Conservation (phyloP, 495 filamentous ascomycete genomes). For the Penicillium paxilli region DNA sequence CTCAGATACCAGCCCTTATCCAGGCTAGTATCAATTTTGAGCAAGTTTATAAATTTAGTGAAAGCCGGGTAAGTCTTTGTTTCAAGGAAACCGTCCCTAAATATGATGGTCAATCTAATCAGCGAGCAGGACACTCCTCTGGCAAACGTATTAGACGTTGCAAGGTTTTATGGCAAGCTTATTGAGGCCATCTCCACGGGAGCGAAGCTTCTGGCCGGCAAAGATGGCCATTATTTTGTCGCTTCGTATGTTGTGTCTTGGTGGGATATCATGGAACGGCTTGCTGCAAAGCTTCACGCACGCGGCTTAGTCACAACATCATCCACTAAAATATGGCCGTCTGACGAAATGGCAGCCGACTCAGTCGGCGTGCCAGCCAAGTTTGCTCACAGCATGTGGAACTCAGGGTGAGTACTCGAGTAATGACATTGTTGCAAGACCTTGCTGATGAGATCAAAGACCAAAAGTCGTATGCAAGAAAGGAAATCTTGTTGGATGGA, state of each 20-base stretch:
- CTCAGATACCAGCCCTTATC: slow-evolving; percentile 2
- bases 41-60: slow-evolving; percentile 1
- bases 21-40: neutral
- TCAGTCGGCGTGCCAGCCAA: neutral
- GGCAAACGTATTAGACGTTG: slow-evolving; percentile 7
- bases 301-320: neutral
- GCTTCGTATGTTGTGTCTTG: neutral
- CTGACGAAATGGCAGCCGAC: slow-evolving; percentile 2
- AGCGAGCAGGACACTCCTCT: neutral
- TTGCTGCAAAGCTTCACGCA: neutral
- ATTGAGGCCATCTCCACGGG: slow-evolving; percentile 3
- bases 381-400: slow-evolving; percentile 2
- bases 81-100: neutral
- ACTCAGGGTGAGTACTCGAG: neutral
- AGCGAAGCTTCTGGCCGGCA: neutral
- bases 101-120: neutral
- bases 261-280: neutral
- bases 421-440: neutral
- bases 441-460: neutral
- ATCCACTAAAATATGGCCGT: neutral
- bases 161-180: slow-evolving; percentile 2
- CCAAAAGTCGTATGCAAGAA: neutral
- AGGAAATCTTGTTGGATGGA: slow-evolving; percentile 1
- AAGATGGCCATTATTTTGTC: neutral
- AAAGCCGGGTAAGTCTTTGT: neutral